Percentiles rank a stretch among this genome's conserved stretches.
Evolutionary conservation across 768 basidiomycete genomes (phyloP).

Genomic region (Tulasnella sp.): DNA sequence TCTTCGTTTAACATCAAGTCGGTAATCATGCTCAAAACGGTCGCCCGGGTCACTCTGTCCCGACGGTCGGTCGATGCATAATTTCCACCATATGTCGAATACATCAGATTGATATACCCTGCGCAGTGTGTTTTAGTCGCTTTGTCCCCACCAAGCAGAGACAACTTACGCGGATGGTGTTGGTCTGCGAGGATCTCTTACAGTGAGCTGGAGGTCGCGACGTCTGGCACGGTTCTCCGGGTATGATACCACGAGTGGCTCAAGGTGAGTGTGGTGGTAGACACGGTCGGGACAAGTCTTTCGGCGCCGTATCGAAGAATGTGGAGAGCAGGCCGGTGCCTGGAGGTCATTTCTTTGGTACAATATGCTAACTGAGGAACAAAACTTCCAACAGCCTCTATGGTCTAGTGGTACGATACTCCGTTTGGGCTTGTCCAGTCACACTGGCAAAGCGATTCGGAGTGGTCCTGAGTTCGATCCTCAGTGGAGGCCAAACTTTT

Average conservation of each 20-base stretch:
- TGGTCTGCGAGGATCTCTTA: not conserved
- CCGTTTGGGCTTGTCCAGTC: constrained; percentile 26
- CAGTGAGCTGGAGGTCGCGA: not conserved
- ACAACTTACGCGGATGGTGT: not conserved
- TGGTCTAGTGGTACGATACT: constrained; percentile 36
- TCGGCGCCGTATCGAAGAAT: not conserved
- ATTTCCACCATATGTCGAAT: not conserved
- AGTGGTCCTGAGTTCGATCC: constrained; percentile 35
- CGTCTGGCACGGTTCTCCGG: not conserved
- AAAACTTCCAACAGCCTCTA: constrained; percentile 19
- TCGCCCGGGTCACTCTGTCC: not conserved
- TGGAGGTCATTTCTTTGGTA: too few relatives aligned
- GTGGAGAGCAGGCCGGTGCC: too few relatives aligned
- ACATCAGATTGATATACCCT: not conserved
- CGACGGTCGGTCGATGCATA: not conserved
- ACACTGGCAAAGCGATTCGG: constrained; percentile 25
- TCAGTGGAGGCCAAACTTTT: constrained; percentile 31
- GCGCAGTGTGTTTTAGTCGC: not conserved
- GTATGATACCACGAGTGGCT: not conserved
- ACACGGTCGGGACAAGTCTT: not conserved
- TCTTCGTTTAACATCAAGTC: constrained; percentile 23
- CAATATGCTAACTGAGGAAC: not conserved
- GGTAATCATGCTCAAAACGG: constrained; percentile 19
- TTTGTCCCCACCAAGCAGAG: not conserved
- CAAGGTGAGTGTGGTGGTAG: not conserved